phyloP scores from a whole-genome alignment of 768 basidiomycete genomes.

The Lentinula boryana region DNA sequence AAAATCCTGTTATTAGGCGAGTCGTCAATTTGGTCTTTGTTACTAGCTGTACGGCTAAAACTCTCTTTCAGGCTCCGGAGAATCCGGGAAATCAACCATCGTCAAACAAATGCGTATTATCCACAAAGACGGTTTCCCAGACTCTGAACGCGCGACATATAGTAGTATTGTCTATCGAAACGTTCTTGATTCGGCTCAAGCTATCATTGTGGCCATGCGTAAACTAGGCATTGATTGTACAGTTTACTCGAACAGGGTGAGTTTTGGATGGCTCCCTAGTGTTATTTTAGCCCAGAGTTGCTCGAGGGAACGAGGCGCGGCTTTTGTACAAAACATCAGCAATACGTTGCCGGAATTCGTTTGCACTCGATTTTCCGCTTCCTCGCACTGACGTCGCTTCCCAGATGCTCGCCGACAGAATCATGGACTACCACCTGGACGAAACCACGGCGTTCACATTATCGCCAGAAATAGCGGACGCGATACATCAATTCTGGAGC shows the following conservation, averaged over 20 bases:
- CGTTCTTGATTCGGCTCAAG: conserved; percentile 84
- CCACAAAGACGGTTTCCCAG: conserved; percentile 85
- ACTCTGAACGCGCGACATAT: conserved; percentile 71
- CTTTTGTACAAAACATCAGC: not conserved
- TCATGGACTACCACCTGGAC: conserved; percentile 25
- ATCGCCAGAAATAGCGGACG: conserved; percentile 40
- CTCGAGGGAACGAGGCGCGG: not conserved
- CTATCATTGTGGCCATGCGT: conserved; percentile 78
- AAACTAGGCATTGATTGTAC: conserved; percentile 79
- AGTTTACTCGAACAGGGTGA: conserved; percentile 56
- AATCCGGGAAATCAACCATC: conserved; percentile 92
- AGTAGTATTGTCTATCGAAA: conserved; percentile 79
- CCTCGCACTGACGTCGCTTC: not conserved
- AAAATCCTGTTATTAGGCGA: conserved; percentile 89
- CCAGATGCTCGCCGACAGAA: conserved; percentile 5
- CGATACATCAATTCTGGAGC: conserved; percentile 46
- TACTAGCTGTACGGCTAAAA: not conserved
- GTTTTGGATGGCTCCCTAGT: conserved; percentile 10
- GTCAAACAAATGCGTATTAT: conserved; percentile 99
- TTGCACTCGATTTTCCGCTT: not conserved
- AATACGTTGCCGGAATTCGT: not conserved
- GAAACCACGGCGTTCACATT: conserved; percentile 39
- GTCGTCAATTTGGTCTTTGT: conserved; percentile 20
- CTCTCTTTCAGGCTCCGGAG: conserved; percentile 69
- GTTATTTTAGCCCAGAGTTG: too few species aligned